A percentile compares a stretch with the other conserved stretches of the same genome.
Conservation (phyloP, 2,329 filamentous ascomycete species). For the Clarireedia monteithiana region DNA sequence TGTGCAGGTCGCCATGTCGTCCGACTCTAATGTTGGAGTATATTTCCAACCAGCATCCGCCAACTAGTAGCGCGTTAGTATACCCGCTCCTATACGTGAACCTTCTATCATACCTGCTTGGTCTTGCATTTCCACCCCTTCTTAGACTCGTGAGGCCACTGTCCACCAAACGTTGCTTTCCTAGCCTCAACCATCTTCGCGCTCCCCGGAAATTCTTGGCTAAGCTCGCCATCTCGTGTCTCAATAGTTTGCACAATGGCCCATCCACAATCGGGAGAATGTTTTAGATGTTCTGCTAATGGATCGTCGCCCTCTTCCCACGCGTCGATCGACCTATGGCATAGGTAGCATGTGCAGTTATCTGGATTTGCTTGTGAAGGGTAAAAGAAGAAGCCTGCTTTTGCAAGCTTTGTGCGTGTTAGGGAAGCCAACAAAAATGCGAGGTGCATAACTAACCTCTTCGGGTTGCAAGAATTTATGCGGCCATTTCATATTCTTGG, state of each 20-base stretch:
- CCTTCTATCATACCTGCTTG: constrained; percentile 57
- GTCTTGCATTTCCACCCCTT: constrained; percentile 84
- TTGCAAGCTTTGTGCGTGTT: constrained; percentile 58
- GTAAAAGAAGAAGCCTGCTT: constrained; percentile 84
- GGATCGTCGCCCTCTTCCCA: constrained; percentile 88
- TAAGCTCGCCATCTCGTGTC: constrained; percentile 52
- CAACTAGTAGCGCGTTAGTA: constrained; percentile 48
- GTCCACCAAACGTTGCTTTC: constrained; percentile 71
- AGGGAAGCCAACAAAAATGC: constrained; percentile 7
- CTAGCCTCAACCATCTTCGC: constrained; percentile 68
- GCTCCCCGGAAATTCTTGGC: constrained; percentile 65
- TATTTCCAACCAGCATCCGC: constrained; percentile 92
- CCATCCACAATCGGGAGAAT: constrained; percentile 80
- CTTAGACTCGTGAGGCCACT: constrained; percentile 86
- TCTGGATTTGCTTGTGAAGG: constrained; percentile 70
- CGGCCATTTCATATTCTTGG: constrained; percentile 66
- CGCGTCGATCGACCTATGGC: constrained; percentile 74
- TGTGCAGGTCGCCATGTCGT: constrained; percentile 84
- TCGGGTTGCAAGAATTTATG: constrained; percentile 59
- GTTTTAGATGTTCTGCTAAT: constrained; percentile 74
- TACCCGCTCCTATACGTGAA: not conserved
- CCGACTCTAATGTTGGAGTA: constrained; percentile 72
- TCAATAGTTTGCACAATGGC: constrained; percentile 63
- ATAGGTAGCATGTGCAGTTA: constrained; percentile 86
- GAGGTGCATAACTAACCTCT: constrained; percentile 41